Conservation (phyloP, 192 early-diverging fungal species). For the Coemansia sp. region DNA sequence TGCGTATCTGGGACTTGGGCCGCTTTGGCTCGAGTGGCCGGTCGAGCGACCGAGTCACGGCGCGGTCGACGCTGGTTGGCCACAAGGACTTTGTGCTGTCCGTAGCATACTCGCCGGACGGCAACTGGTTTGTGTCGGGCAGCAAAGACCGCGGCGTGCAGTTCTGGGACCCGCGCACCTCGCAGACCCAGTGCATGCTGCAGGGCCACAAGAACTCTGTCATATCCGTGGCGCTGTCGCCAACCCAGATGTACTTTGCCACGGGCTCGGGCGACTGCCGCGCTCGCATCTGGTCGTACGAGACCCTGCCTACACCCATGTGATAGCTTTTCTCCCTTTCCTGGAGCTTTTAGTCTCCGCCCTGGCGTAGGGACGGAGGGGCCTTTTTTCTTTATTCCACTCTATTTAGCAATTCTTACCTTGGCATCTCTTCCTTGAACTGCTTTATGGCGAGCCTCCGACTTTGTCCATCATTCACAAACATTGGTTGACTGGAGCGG, state of each 20-base stretch:
- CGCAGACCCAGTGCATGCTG: conserved; percentile 76
- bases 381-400: neutral
- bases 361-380: neutral
- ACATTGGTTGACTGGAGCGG: no score
- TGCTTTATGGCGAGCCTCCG: no score
- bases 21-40: conserved; percentile 30
- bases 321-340: neutral
- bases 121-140: conserved; percentile 88
- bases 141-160: conserved; percentile 92
- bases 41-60: conserved; percentile 30
- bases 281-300: conserved; percentile 89
- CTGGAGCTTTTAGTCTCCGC: conserved; percentile 1
- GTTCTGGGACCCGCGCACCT: conserved; percentile 85
- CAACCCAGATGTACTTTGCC: conserved; percentile 83
- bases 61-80: conserved; percentile 54
- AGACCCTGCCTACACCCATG: conserved; percentile 21
- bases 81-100: conserved; percentile 96
- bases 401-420: neutral
- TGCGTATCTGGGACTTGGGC: conserved; percentile 89
- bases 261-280: conserved; percentile 94
- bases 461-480: no score
- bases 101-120: conserved; percentile 81
- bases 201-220: conserved; percentile 97
- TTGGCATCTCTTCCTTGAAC: no score
- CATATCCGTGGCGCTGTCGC: conserved; percentile 85